These are phyloP conservation scores for Starmerella asiatica DNA, from an alignment of 805 yeast genomes.

Conservation along the genomic window DNA sequence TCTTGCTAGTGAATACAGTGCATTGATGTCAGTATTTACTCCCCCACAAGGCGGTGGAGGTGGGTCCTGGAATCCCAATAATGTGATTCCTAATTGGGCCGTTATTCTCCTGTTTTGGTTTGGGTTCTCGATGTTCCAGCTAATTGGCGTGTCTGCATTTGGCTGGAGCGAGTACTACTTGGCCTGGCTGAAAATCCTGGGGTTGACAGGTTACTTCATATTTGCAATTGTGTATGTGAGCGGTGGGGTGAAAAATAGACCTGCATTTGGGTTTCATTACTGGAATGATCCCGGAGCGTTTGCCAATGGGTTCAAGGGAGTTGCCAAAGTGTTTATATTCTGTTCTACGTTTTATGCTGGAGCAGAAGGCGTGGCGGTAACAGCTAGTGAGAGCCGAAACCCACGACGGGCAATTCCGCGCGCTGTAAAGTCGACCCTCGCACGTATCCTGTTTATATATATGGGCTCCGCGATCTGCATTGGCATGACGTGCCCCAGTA, in stretches of 20 bases:
- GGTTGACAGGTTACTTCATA: constrained; percentile 45
- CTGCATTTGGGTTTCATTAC: constrained; percentile 45
- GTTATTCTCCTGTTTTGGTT: constrained; percentile 40
- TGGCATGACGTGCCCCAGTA: constrained; percentile 48
- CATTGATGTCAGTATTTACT: constrained; percentile 33
- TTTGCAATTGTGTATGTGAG: constrained; percentile 45
- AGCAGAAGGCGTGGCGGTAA: constrained; percentile 45
- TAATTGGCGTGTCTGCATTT: constrained; percentile 40
- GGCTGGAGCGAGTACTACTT: constrained; percentile 55
- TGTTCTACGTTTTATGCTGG: constrained; percentile 51
- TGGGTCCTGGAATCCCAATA: constrained; percentile 27
- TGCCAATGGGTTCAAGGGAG: constrained; percentile 35
- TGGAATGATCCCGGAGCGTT: constrained; percentile 45
- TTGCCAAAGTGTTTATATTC: constrained; percentile 37
- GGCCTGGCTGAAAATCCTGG: constrained; percentile 42
- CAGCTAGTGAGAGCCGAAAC: constrained; percentile 51
- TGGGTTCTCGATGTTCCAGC: constrained; percentile 34
- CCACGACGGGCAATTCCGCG: constrained; percentile 48
- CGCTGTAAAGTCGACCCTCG: constrained; percentile 46
- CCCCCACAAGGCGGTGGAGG: constrained; percentile 3
- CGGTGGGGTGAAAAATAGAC: constrained; percentile 37
- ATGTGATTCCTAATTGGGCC: constrained; percentile 38
- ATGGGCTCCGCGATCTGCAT: constrained; percentile 45
- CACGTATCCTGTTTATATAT: constrained; percentile 42
- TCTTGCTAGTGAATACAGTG: constrained; percentile 39